Conservation (phyloP, 805 yeast species). For the Candida adriatica region DNA sequence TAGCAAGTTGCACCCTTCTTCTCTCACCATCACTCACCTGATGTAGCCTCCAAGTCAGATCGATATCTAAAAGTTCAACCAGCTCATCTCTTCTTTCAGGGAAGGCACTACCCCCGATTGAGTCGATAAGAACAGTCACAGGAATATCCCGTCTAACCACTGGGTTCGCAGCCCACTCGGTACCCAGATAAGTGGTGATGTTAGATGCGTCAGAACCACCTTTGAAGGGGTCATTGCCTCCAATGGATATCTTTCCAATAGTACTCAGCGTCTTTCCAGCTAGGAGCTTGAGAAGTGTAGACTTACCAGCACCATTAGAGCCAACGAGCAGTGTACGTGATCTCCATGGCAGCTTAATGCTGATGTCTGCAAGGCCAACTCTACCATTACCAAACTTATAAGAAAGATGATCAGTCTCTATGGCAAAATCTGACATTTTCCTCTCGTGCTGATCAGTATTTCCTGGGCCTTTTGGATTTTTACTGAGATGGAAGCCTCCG, state of each 20-base stretch:
- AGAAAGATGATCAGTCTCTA: conserved; percentile 55
- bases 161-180: conserved; percentile 95
- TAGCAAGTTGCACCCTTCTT: conserved; percentile 84
- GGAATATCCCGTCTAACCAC: conserved; percentile 89
- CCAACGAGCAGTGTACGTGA: conserved; percentile 79
- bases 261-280: conserved; percentile 89
- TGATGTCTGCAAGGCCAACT: conserved; percentile 63
- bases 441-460: conserved; percentile 9
- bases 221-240: conserved; percentile 87
- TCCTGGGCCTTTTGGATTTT: too few species aligned
- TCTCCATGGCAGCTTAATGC: conserved; percentile 56
- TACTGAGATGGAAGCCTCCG: too few species aligned
- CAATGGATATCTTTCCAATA: conserved; percentile 61
- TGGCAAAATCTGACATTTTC: conserved; percentile 30
- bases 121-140: conserved; percentile 66
- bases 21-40: conserved; percentile 92
- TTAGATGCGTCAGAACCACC: conserved; percentile 37
- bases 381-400: conserved; percentile 59
- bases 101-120: conserved; percentile 72
- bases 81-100: conserved; percentile 73
- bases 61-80: conserved; percentile 75
- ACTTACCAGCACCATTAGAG: conserved; percentile 96
- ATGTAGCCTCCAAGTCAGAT: conserved; percentile 88
- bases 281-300: conserved; percentile 73
- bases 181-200: conserved; percentile 77